A percentile compares a stretch with the other conserved stretches of the same genome.
These are phyloP conservation scores for Alternaria burnsii DNA, from an alignment of 2,329 filamentous ascomycete species.

Conservation along the genomic window DNA sequence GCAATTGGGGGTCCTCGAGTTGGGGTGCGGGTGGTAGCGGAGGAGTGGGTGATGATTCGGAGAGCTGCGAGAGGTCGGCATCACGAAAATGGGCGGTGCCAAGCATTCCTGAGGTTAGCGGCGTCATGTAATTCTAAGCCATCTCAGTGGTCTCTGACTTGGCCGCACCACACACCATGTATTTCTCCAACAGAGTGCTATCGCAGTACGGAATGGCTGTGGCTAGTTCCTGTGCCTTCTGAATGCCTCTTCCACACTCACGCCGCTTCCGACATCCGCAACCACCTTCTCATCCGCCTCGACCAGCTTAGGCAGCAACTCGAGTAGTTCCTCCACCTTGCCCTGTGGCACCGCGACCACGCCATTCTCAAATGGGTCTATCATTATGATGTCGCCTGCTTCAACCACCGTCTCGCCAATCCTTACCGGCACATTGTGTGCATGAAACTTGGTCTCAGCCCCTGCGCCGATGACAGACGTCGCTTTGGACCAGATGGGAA, in stretches of 20 bases:
- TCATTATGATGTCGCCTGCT: conserved; percentile 71
- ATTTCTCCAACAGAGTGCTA: not conserved
- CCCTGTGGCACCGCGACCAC: conserved; percentile 72
- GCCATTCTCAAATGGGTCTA: conserved; percentile 71
- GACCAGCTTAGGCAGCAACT: conserved; percentile 60
- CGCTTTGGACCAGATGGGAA: conserved; percentile 68
- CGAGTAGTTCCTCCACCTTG: conserved; percentile 67
- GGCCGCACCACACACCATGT: not conserved
- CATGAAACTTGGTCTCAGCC: conserved; percentile 65
- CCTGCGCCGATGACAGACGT: conserved; percentile 67
- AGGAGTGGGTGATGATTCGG: conserved; percentile 26
- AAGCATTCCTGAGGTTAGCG: conserved; percentile 25
- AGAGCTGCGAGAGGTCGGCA: conserved; percentile 31
- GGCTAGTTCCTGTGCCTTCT: conserved; percentile 57
- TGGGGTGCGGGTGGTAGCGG: conserved; percentile 20
- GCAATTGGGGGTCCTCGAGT: conserved; percentile 44
- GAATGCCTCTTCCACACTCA: conserved; percentile 72
- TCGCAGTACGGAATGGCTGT: not conserved
- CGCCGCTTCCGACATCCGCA: conserved; percentile 69
- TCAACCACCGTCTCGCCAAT: conserved; percentile 51
- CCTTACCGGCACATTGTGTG: conserved; percentile 54
- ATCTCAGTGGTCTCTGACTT: conserved; percentile 28
- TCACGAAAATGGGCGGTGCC: conserved; percentile 33
- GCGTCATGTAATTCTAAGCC: conserved; percentile 34
- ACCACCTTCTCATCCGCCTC: conserved; percentile 55